These are phyloP conservation scores for Diatrype stigma DNA, from an alignment of 2,329 filamentous ascomycete genomes.

Conservation along the genomic window DNA sequence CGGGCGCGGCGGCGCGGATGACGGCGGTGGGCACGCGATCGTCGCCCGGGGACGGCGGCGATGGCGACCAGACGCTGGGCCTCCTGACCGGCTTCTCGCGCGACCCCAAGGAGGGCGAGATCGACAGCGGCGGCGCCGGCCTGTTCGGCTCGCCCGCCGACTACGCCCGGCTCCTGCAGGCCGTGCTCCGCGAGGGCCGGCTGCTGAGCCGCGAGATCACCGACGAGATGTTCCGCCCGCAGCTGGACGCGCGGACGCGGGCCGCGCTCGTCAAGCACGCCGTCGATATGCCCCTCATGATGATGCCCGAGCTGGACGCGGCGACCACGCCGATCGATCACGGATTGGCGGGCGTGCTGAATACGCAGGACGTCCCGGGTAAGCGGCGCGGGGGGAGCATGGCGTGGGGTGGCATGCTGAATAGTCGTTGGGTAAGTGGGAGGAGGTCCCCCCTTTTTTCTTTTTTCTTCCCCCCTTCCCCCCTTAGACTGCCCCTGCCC, in stretches of 20 bases:
- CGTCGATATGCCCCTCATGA: not conserved
- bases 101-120: not conserved
- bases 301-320: slow-evolving; percentile 32
- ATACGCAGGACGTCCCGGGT: slow-evolving; percentile 33
- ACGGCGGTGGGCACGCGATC: not conserved
- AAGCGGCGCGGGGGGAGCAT: slow-evolving; percentile 39
- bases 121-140: slow-evolving; percentile 41
- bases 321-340: slow-evolving; percentile 30
- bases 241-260: slow-evolving; percentile 32
- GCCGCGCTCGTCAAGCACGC: slow-evolving; percentile 20
- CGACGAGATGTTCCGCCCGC: slow-evolving; percentile 35
- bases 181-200: slow-evolving; percentile 26
- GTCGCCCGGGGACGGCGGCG: no score
- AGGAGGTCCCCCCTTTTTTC: no score
- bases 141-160: slow-evolving; percentile 38
- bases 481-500: no score
- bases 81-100: not conserved
- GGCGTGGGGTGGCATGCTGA: slow-evolving; percentile 40
- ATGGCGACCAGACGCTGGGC: not conserved
- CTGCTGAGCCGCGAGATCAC: slow-evolving; percentile 28
- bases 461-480: no score
- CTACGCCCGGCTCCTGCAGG: slow-evolving; percentile 32
- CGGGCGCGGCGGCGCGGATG: not conserved
- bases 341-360: slow-evolving; percentile 36
- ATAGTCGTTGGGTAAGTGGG: slow-evolving; percentile 33